Base-by-base conservation (phyloP, 371 early-diverging fungal species). In the Mucor saturninus region DNA sequence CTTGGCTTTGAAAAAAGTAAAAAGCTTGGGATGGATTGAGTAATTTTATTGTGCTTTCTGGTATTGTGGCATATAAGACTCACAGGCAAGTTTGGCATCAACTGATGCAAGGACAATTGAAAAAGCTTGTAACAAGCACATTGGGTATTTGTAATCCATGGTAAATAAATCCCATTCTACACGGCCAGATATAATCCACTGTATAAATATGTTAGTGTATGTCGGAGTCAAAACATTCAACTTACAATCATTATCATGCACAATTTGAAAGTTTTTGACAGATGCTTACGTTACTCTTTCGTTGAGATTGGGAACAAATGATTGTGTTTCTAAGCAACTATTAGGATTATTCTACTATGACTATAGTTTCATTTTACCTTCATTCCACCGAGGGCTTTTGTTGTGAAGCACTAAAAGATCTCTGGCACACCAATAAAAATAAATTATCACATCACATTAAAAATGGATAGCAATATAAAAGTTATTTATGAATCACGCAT, bases 261-360 rank as follows among this genome's bases (percentile, higher is more conserved):
- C 93, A 53, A 99, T 89, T 74, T 98, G 99, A 76, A 99, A 98
- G 75, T 98, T 99, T 71, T 98, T 97, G 38, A 98, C 97, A 5
- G 95, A 95, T 7, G 99, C 95, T 69, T 91, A 75, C n/a, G 94
- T 91, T 0, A 98, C 97, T 13, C 98, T 81, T 7, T 95, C 95
- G 59, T 91, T 94, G 74, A 98, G 98, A 70, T 98, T 98, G 15
- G 98, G 76, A 1, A 95, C 94, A 81, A 94, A 98, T 5, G 96
- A 92, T 68, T 93, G 91, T 6, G 93, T 95, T 58, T 97, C 97
- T 92, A 61, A 3, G 2, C 15, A 38, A 2, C 40, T 2, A 13
- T 9, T 8, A 21, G 8, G 1, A 1, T 21, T 21, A 2, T 21
- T 8, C 21, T 39, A 48, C n/a, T n/a, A 37, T 28, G 0, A 11